Percentiles rank a stretch among this genome's conserved stretches.
These are phyloP conservation scores for Talaromyces sp. DNA, from an alignment of 2,329 filamentous ascomycete genomes.

Conservation along the genomic window DNA sequence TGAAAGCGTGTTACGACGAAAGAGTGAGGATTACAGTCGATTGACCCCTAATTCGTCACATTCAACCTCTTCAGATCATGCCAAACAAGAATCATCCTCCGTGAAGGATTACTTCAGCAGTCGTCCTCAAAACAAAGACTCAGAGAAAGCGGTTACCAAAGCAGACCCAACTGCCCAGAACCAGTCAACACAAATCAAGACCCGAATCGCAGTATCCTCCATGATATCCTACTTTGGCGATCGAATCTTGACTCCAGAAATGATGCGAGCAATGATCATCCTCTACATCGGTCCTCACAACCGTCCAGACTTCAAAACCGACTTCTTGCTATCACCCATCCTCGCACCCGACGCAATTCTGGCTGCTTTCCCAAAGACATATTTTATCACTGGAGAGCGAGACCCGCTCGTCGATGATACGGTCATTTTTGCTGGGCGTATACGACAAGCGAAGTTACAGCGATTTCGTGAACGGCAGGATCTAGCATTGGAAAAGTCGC, in stretches of 20 bases:
- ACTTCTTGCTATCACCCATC: constrained; percentile 86
- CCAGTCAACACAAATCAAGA: constrained; percentile 61
- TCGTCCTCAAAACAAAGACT: constrained; percentile 11
- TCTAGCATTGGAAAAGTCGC: constrained; percentile 53
- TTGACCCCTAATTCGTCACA: constrained; percentile 75
- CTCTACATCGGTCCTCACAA: constrained; percentile 93
- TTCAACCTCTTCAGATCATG: constrained; percentile 63
- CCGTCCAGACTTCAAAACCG: constrained; percentile 85
- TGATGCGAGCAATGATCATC: constrained; percentile 99
- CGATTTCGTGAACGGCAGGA: constrained; percentile 57
- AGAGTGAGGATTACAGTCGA: constrained; percentile 84
- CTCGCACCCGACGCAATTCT: constrained; percentile 83
- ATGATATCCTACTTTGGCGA: constrained; percentile 99
- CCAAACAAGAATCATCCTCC: constrained; percentile 50
- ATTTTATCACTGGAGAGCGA: constrained; percentile 89
- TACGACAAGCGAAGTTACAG: constrained; percentile 73
- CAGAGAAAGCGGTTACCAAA: constrained; percentile 28
- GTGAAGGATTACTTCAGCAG: constrained; percentile 31
- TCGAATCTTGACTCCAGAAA: constrained; percentile 88
- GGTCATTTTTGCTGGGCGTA: constrained; percentile 85
- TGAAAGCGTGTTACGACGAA: constrained; percentile 71
- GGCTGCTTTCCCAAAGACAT: constrained; percentile 86
- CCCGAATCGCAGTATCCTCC: constrained; percentile 88
- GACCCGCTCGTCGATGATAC: constrained; percentile 97
- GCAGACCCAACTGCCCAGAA: constrained; percentile 33